A percentile compares a stretch with the other conserved stretches of the same genome.
These are phyloP conservation scores for Peziza echinospora DNA, from an alignment of 495 filamentous ascomycete species.

Conservation along the genomic window DNA sequence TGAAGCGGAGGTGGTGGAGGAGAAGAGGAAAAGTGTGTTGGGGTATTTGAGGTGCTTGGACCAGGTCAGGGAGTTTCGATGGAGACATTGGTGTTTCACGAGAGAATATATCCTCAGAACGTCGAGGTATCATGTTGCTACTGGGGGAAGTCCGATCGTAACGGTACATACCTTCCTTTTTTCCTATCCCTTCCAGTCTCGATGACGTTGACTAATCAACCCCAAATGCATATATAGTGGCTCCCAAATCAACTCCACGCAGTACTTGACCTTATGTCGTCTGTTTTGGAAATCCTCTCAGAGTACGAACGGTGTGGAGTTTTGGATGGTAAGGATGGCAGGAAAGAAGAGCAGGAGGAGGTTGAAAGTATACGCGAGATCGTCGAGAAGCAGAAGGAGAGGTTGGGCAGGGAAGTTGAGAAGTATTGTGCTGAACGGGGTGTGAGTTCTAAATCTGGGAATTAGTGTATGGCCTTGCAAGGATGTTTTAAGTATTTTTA, in stretches of 20 bases:
- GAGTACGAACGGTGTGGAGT: too few relatives aligned
- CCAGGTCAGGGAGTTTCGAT: constrained; percentile 75
- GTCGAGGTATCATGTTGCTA: constrained; percentile 65
- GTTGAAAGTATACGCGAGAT: constrained; percentile 44
- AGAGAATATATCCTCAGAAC: constrained; percentile 77
- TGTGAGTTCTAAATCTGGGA: constrained; percentile 14
- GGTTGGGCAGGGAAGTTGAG: constrained; percentile 53
- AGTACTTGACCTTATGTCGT: constrained; percentile 55
- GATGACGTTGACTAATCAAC: background rate
- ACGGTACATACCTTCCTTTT: constrained; percentile 28
- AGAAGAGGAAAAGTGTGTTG: constrained; percentile 23
- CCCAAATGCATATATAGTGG: constrained; percentile 30
- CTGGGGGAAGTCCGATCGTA: constrained; percentile 77
- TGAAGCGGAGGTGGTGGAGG: constrained; percentile 24
- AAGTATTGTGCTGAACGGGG: constrained; percentile 57
- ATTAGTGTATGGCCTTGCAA: background rate
- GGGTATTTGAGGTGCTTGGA: constrained; percentile 53
- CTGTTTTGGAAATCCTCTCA: too few relatives aligned
- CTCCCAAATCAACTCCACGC: constrained; percentile 65
- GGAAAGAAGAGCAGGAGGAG: constrained; percentile 21
- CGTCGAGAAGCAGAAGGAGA: constrained; percentile 44
- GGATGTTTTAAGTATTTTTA: too few relatives aligned
- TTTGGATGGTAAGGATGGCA: constrained; percentile 27
- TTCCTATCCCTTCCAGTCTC: background rate
- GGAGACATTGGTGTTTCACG: constrained; percentile 91